Evolutionary conservation across 495 filamentous ascomycete species (phyloP).

Genomic region (Aspergillus asperescens): DNA sequence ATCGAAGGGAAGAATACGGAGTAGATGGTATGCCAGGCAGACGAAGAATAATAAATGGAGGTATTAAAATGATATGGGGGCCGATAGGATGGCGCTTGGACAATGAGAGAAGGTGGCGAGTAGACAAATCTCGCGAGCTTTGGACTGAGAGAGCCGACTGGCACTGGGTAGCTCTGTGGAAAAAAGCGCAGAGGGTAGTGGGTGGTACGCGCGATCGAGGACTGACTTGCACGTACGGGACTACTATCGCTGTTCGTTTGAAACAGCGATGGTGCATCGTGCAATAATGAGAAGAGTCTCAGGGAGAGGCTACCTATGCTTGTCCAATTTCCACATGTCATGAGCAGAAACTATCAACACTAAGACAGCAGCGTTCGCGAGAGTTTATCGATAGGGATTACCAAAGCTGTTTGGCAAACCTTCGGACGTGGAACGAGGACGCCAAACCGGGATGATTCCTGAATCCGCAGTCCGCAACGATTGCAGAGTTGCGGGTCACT

Average conservation of each 20-base stretch:
- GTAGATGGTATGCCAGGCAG: neutral
- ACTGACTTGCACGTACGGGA: conserved; percentile 4
- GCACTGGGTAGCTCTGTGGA: conserved; percentile 16
- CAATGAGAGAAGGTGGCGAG: conserved; percentile 18
- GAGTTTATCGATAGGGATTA: neutral
- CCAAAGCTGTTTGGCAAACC: conserved; percentile 1
- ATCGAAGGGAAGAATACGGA: neutral
- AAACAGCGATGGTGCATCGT: neutral
- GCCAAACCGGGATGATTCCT: conserved; percentile 9
- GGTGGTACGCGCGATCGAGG: conserved; percentile 9
- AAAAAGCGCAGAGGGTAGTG: conserved; percentile 2
- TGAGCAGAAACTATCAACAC: neutral
- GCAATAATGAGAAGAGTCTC: neutral
- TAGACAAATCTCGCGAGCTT: conserved; percentile 5
- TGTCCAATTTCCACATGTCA: neutral
- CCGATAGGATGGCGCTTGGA: conserved; percentile 1
- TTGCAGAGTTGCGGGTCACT: conserved; percentile 18
- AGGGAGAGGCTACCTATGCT: neutral
- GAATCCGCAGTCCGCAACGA: neutral
- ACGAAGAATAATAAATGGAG: conserved; percentile 8
- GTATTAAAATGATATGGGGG: conserved; percentile 2
- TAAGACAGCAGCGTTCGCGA: neutral
- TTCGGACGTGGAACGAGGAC: conserved; percentile 20
- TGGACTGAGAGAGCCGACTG: conserved; percentile 4
- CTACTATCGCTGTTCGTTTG: neutral